Evolutionary conservation across 176 grass and related monocot species (phyloP).

Genomic region (Tillandsia leiboldiana): DNA sequence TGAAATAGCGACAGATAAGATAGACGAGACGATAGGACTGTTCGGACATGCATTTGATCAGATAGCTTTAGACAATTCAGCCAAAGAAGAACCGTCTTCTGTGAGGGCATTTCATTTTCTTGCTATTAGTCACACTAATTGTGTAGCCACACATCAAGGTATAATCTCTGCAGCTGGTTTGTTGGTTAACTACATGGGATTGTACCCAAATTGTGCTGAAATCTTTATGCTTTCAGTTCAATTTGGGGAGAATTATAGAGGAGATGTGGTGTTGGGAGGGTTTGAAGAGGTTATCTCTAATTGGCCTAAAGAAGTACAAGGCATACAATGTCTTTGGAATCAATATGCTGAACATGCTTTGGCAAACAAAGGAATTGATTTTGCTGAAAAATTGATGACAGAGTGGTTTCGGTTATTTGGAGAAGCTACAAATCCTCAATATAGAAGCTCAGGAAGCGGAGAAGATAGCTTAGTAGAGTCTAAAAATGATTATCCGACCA

Average conservation of each 20-base stretch:
- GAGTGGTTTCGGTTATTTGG: slow-evolving; percentile 58
- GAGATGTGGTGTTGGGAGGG: slow-evolving; percentile 24
- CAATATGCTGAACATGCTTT: slow-evolving; percentile 64
- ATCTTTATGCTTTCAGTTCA: slow-evolving; percentile 54
- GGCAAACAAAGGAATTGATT: slow-evolving; percentile 36
- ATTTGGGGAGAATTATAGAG: slow-evolving; percentile 30
- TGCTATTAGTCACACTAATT: slow-evolving; percentile 64
- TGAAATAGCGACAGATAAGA: slow-evolving; percentile 37
- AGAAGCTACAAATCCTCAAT: slow-evolving; percentile 21
- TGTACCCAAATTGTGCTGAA: slow-evolving; percentile 73
- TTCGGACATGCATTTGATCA: slow-evolving; percentile 48
- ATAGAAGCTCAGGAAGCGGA: slow-evolving; percentile 11
- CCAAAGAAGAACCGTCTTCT: slow-evolving; percentile 53
- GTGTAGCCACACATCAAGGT: slow-evolving; percentile 49
- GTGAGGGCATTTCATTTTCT: slow-evolving; percentile 64
- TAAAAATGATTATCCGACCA: slow-evolving; percentile 26
- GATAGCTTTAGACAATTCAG: slow-evolving; percentile 42
- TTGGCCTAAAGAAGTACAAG: slow-evolving; percentile 69
- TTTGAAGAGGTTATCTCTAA: slow-evolving; percentile 59
- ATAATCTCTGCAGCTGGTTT: slow-evolving; percentile 42
- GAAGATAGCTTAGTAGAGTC: slow-evolving; percentile 15
- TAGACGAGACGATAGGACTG: slow-evolving; percentile 37
- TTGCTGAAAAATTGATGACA: slow-evolving; percentile 47
- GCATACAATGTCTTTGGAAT: slow-evolving; percentile 88
- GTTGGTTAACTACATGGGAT: slow-evolving; percentile 68